Evolutionary conservation across 345 rosid genomes (phyloP), one percentile per base, ranked within the genome.

Genomic region (Hirschfeldia incana): DNA sequence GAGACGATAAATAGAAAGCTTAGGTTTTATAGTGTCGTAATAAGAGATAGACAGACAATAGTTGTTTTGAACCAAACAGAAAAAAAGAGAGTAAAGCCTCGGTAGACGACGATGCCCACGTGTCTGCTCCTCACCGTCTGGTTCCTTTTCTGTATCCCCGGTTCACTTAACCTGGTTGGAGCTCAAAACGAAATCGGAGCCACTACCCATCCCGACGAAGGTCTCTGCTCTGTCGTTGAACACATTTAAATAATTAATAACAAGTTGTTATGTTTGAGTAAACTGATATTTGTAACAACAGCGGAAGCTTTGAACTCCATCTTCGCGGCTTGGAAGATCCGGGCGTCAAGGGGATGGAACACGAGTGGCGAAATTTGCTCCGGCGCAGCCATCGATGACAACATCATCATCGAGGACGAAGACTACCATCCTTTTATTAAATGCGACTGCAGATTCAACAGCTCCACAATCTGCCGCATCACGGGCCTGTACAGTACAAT

Each of bases 321-420:
- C 58, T 80, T 80, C 53, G 29, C 60, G 4, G 67, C 83, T 51
- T 80, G 83, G 83, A 64, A 13, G 29, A 63, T 64, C 8, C 2
- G 72, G 62, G 2, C 28, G 26, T 3, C 21, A 21, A 39, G 13
- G 0, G 51, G 17, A 17, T 88, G 94, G 92, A 90, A 88, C 81
- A 80, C n/a, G 9, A 85, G 82, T 27, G 89, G 91, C 44, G 85
- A 89, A 16, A 85, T 81, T 29, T 89, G 93, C 83, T 81, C 80
- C 49, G 94, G 88, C 62, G 53, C 57, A 0, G 92, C 94, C 58
- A 61, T 81, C 5, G 46, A 75, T 13, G 36, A n/a, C 0, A 1
- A 0, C 27, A 67, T 84, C 16, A 0, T 0, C 9, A 0, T 11
- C 32, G 60, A 62, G 32, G 65, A 49, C 71, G 16, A 0, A 0